A percentile compares a stretch with the other conserved stretches of the same genome.
These are phyloP conservation scores for Haplosporangium sp. DNA, from an alignment of 371 early-diverging fungal genomes.

Conservation along the genomic window DNA sequence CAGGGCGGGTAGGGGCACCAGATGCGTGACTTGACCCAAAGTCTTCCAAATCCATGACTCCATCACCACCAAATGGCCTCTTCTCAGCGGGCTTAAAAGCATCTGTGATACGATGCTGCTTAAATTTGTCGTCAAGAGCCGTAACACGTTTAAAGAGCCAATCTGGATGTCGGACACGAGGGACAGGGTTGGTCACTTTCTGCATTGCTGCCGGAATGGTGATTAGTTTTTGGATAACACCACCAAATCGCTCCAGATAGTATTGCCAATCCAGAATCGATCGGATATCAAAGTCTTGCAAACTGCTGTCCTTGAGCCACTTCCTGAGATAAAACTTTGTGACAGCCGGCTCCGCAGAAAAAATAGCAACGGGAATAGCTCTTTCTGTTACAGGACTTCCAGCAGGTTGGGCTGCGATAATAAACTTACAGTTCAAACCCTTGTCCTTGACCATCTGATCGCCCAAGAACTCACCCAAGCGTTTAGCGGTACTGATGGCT, in stretches of 20 bases:
- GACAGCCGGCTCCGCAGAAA: conserved; percentile 86
- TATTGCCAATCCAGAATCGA: conserved; percentile 99
- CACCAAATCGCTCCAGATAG: conserved; percentile 96
- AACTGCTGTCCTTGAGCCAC: conserved; percentile 90
- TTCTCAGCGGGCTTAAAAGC: conserved; percentile 70
- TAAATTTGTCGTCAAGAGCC: conserved; percentile 77
- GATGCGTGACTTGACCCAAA: conserved; percentile 49
- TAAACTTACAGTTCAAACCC: conserved; percentile 97
- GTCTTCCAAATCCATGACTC: conserved; percentile 72
- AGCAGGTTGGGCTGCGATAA: conserved; percentile 91
- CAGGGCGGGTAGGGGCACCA: conserved; percentile 11
- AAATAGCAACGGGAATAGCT: conserved; percentile 97
- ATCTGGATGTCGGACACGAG: conserved; percentile 93
- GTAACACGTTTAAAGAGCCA: conserved; percentile 91
- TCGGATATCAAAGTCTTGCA: conserved; percentile 85
- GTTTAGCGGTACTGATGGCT: conserved; percentile 94
- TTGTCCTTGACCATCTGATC: conserved; percentile 98
- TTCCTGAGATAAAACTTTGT: conserved; percentile 90
- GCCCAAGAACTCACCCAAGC: conserved; percentile 98
- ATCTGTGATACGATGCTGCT: conserved; percentile 90
- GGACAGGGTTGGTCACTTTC: conserved; percentile 93
- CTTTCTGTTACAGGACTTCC: conserved; percentile 95
- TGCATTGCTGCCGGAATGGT: conserved; percentile 99
- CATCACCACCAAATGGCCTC: conserved; percentile 27
- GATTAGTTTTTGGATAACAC: conserved; percentile 97